Evolutionary conservation across 2,329 filamentous ascomycete species (phyloP).

Genomic region (Myriosclerotinia duriaeana): DNA sequence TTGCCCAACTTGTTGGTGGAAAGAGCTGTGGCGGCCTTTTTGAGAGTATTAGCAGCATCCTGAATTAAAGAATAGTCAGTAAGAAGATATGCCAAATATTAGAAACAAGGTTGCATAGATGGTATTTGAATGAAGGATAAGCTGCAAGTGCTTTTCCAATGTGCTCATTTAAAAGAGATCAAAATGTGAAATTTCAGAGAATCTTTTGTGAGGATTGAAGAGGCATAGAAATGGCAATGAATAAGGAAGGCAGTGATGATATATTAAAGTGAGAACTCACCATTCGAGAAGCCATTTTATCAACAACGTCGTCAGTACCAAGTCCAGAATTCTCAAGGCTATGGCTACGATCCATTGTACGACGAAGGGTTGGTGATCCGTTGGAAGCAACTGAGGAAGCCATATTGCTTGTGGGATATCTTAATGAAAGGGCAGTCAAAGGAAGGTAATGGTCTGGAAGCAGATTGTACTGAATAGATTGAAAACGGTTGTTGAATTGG

Average conservation of each 20-base stretch:
- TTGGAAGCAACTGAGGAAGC: conserved; percentile 38
- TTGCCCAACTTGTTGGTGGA: conserved; percentile 56
- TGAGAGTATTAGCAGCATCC: conserved; percentile 35
- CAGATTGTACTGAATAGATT: conserved; percentile 31
- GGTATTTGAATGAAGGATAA: background rate
- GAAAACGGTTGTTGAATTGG: conserved; percentile 28
- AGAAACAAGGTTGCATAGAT: conserved; percentile 11
- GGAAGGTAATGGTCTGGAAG: conserved; percentile 15
- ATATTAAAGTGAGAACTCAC: conserved; percentile 11
- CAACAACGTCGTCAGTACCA: conserved; percentile 32
- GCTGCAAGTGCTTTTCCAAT: background rate
- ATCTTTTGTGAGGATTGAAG: background rate
- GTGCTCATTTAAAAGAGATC: background rate
- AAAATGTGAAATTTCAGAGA: no score
- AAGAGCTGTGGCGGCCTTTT: conserved; percentile 47
- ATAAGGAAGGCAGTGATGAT: background rate
- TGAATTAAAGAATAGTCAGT: conserved; percentile 29
- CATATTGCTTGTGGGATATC: conserved; percentile 45
- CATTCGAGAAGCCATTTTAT: conserved; percentile 28
- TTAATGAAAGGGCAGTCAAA: conserved; percentile 7
- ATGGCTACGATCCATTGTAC: conserved; percentile 42
- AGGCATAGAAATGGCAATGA: background rate
- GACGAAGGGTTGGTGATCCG: conserved; percentile 47
- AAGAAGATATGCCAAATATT: conserved; percentile 22
- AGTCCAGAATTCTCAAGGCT: conserved; percentile 42